phyloP scores from a whole-genome alignment of 441 rosid genomes.

The Adansonia grandidieri region DNA sequence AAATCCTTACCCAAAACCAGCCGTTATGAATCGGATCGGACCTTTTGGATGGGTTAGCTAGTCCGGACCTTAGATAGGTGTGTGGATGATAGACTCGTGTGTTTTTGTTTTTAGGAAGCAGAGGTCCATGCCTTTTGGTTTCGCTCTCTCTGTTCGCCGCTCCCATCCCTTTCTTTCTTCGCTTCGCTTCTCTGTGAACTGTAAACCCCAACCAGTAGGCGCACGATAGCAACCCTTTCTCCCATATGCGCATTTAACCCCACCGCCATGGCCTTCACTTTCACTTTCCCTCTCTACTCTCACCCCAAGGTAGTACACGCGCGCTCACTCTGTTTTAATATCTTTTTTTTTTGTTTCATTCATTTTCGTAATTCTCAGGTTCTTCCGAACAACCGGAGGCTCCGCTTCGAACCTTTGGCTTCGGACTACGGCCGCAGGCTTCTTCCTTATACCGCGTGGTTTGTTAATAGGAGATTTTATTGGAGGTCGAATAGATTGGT shows the following conservation, averaged over 20 bases:
- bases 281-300: constrained; percentile 41
- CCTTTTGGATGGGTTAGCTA: too few relatives aligned
- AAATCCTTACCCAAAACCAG: too few relatives aligned
- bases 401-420: constrained; percentile 30
- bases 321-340: constrained; percentile 8
- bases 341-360: constrained; percentile 10
- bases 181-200: neutral
- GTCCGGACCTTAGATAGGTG: too few relatives aligned
- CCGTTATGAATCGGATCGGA: too few relatives aligned
- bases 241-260: constrained; percentile 35
- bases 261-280: constrained; percentile 45
- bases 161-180: neutral
- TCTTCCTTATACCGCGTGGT: constrained; percentile 33
- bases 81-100: too few relatives aligned
- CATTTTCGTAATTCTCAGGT: constrained; percentile 9
- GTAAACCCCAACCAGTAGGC: neutral
- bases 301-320: constrained; percentile 42
- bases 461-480: constrained; percentile 29
- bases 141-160: constrained; percentile 2
- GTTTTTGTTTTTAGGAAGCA: too few relatives aligned
- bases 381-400: constrained; percentile 35
- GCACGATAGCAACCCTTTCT: constrained; percentile 14
- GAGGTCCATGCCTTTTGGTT: too few relatives aligned
- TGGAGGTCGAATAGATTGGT: constrained; percentile 45
- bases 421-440: constrained; percentile 31